These are phyloP conservation scores for Capsella bursapastoris DNA, from an alignment of 345 rosid species.

Conservation along the genomic window DNA sequence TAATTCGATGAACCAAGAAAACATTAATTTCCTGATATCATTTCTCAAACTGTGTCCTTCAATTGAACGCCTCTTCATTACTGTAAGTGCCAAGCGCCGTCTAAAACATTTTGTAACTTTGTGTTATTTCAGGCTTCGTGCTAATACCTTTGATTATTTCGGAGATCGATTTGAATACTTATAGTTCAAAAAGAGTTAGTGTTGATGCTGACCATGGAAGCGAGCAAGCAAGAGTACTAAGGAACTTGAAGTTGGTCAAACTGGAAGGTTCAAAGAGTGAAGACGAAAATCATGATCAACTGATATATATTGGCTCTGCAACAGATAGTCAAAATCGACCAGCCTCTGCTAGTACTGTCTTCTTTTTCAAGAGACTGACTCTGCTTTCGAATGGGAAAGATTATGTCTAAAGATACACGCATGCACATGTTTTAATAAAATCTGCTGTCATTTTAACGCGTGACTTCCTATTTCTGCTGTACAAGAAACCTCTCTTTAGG, in stretches of 20 bases:
- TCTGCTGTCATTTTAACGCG: slow-evolving; percentile 20
- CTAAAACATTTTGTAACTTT: neutral
- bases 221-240: slow-evolving; percentile 39
- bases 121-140: neutral
- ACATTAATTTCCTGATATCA: slow-evolving; percentile 44
- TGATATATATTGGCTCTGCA: slow-evolving; percentile 43
- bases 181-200: slow-evolving; percentile 23
- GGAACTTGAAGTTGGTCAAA: slow-evolving; percentile 48
- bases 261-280: slow-evolving; percentile 51
- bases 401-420: slow-evolving; percentile 35
- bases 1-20: slow-evolving; percentile 43
- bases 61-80: slow-evolving; percentile 54
- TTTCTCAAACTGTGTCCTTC: slow-evolving; percentile 65
- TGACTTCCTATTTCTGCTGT: slow-evolving; percentile 28
- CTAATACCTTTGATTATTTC: slow-evolving; percentile 21
- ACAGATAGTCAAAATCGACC: slow-evolving; percentile 30
- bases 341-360: slow-evolving; percentile 24
- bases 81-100: slow-evolving; percentile 47
- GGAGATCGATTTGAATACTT: slow-evolving; percentile 58
- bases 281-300: slow-evolving; percentile 36
- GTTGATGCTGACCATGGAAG: slow-evolving; percentile 36
- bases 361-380: slow-evolving; percentile 4
- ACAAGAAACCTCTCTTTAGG: slow-evolving; percentile 26
- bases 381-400: neutral
- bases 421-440: slow-evolving; percentile 9